These are phyloP conservation scores for Beauveria rudraprayagi DNA, from an alignment of 2,329 filamentous ascomycete species.

Conservation along the genomic window DNA sequence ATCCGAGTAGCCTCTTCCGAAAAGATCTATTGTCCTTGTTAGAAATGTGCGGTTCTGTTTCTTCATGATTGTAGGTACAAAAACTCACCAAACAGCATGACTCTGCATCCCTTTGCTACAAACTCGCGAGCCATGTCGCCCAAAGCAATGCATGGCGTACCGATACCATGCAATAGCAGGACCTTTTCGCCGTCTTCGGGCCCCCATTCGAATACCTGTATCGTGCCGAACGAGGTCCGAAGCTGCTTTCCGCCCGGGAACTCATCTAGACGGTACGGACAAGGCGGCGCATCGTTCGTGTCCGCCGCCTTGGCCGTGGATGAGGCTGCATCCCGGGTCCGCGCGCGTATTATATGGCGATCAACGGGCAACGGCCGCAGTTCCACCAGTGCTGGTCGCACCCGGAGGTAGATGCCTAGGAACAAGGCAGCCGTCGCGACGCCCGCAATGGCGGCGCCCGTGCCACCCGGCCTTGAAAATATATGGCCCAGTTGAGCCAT, in stretches of 20 bases:
- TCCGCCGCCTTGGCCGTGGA: neutral
- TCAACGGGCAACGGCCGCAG: neutral
- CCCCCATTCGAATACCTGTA: slow-evolving; percentile 75
- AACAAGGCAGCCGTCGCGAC: neutral
- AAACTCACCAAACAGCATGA: slow-evolving; percentile 65
- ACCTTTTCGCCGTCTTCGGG: slow-evolving; percentile 63
- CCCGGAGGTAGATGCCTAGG: slow-evolving; percentile 22
- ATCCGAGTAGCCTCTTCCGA: slow-evolving; percentile 71
- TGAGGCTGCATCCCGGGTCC: slow-evolving; percentile 1
- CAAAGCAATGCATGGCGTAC: slow-evolving; percentile 65
- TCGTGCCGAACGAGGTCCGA: slow-evolving; percentile 58
- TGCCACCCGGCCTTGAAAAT: neutral
- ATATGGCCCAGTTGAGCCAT: neutral
- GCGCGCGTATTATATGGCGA: slow-evolving; percentile 3
- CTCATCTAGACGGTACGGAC: slow-evolving; percentile 61
- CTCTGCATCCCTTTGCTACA: slow-evolving; percentile 58
- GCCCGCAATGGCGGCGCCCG: neutral
- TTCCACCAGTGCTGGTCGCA: slow-evolving; percentile 17
- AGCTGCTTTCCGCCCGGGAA: slow-evolving; percentile 65
- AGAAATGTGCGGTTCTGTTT: neutral
- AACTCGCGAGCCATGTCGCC: slow-evolving; percentile 58
- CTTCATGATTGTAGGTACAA: neutral
- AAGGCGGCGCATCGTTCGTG: slow-evolving; percentile 20
- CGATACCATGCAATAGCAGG: slow-evolving; percentile 72
- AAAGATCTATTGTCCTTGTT: slow-evolving; percentile 47